Percentiles rank a stretch among this genome's conserved stretches.
phyloP scores from a whole-genome alignment of 768 basidiomycete genomes.

The Panellus pusillus region DNA sequence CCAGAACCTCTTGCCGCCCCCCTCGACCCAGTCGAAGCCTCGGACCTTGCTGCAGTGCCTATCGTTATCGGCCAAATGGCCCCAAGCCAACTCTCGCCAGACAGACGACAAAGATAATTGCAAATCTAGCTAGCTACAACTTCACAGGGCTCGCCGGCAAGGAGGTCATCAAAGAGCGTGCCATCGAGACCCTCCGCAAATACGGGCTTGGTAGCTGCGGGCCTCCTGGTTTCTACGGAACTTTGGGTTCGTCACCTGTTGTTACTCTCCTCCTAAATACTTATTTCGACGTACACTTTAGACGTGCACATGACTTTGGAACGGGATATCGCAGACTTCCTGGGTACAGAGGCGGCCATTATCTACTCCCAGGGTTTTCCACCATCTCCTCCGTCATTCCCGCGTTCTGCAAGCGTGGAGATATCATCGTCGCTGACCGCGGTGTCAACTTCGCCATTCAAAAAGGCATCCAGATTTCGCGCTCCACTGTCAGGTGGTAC shows the following conservation, averaged over 20 bases:
- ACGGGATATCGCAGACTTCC: conserved; percentile 84
- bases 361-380: conserved; percentile 91
- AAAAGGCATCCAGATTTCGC: conserved; percentile 91
- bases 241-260: conserved; percentile 63
- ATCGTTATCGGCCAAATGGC: conserved; percentile 79
- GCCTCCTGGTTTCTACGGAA: conserved; percentile 96
- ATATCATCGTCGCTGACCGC: conserved; percentile 98
- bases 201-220: conserved; percentile 96
- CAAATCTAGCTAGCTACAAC: conserved; percentile 89
- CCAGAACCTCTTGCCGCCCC: conserved; percentile 81
- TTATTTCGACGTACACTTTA: conserved; percentile 29
- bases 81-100: conserved; percentile 73
- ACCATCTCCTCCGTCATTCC: conserved; percentile 94
- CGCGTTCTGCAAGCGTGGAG: conserved; percentile 96
- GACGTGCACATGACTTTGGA: conserved; percentile 93
- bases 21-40: conserved; percentile 55
- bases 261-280: background rate
- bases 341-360: conserved; percentile 87
- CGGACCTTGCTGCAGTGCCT: conserved; percentile 74
- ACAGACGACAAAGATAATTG: conserved; percentile 68
- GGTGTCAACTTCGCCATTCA: conserved; percentile 94
- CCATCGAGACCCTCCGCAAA: conserved; percentile 79
- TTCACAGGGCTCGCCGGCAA: conserved; percentile 89
- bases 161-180: conserved; percentile 81
- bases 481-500: conserved; percentile 91